Evolutionary conservation across 192 early-diverging fungal genomes (phyloP).

Genomic region (Thamnidium elegans): DNA sequence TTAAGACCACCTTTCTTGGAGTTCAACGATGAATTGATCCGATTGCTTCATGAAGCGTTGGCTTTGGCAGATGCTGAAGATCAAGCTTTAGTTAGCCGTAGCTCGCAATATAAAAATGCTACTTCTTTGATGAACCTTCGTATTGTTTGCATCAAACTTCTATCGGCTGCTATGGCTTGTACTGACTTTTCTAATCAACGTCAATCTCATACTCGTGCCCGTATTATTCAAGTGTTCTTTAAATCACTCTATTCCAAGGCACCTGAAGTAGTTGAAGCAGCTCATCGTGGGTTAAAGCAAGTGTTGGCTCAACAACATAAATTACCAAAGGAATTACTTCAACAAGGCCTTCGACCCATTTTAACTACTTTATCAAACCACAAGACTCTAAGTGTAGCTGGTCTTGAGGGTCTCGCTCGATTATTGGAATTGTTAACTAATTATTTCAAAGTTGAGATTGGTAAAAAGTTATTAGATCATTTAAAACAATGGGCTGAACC

Average conservation of each 20-base stretch:
- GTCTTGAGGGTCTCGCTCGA: slow-evolving; percentile 91
- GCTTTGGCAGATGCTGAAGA: slow-evolving; percentile 97
- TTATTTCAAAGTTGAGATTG: slow-evolving; percentile 99
- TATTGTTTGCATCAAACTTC: slow-evolving; percentile 94
- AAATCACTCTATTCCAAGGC: slow-evolving; percentile 96
- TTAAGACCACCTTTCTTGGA: slow-evolving; percentile 83
- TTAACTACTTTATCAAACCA: slow-evolving; percentile 93
- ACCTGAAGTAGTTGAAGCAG: slow-evolving; percentile 91
- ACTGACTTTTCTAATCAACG: slow-evolving; percentile 73
- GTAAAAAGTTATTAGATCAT: slow-evolving; percentile 97
- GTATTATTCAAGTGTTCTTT: slow-evolving; percentile 98
- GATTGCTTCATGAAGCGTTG: slow-evolving; percentile 87
- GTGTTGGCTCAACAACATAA: slow-evolving; percentile 82
- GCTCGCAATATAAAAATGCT: slow-evolving; percentile 76
- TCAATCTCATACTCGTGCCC: slow-evolving; percentile 74
- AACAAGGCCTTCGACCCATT: slow-evolving; percentile 95
- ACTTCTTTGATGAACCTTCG: slow-evolving; percentile 83
- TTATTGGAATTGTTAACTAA: slow-evolving; percentile 90
- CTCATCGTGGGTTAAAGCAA: slow-evolving; percentile 85
- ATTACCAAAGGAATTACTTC: slow-evolving; percentile 90
- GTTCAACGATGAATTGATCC: slow-evolving; percentile 89
- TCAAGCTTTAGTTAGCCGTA: slow-evolving; percentile 85
- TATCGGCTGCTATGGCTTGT: slow-evolving; percentile 91
- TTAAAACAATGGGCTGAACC: slow-evolving; percentile 91
- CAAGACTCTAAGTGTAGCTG: slow-evolving; percentile 88